Evolutionary conservation across 208 protist species (phyloP).

Genomic region (Crithidia expoeki): DNA sequence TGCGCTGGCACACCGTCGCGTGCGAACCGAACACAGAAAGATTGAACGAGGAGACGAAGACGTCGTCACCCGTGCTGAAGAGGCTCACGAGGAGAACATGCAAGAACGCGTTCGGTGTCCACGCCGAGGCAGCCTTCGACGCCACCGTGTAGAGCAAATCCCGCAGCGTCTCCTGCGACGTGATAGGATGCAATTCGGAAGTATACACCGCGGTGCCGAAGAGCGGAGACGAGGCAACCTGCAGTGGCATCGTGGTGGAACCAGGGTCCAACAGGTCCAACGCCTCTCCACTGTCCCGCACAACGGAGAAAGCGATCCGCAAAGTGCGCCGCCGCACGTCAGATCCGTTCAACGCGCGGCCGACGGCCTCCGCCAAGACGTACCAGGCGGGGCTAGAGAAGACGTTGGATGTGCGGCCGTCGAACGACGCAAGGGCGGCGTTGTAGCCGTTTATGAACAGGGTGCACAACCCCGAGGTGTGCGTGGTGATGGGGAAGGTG

Average conservation of each 20-base stretch:
- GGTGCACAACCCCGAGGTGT: conserved; percentile 30
- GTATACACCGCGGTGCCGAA: conserved; percentile 41
- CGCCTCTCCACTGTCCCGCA: conserved; percentile 21
- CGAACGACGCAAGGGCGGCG: conserved; percentile 33
- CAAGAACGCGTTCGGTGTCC: conserved; percentile 24
- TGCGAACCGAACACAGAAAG: conserved; percentile 40
- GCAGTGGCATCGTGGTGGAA: conserved; percentile 22
- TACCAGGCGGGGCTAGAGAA: conserved; percentile 37
- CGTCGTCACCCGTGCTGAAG: conserved; percentile 27
- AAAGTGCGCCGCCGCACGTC: conserved; percentile 18
- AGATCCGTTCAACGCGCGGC: conserved; percentile 8
- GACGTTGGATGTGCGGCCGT: conserved; percentile 29
- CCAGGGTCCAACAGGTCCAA: conserved; percentile 35
- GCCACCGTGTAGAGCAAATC: conserved; percentile 25
- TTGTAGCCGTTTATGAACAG: conserved; percentile 39
- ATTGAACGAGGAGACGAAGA: conserved; percentile 42
- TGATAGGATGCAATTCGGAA: conserved; percentile 15
- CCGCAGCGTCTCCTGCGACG: conserved; percentile 21
- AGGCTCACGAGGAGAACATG: conserved; percentile 39
- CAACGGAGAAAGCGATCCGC: conserved; percentile 32
- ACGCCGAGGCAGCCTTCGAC: conserved; percentile 4
- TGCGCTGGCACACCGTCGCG: conserved; percentile 14
- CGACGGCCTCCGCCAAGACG: conserved; percentile 34
- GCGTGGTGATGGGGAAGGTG: conserved; percentile 18
- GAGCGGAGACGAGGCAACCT: conserved; percentile 36